These are phyloP conservation scores for Penicillium fimorum DNA, from an alignment of 495 filamentous ascomycete species.

Conservation along the genomic window DNA sequence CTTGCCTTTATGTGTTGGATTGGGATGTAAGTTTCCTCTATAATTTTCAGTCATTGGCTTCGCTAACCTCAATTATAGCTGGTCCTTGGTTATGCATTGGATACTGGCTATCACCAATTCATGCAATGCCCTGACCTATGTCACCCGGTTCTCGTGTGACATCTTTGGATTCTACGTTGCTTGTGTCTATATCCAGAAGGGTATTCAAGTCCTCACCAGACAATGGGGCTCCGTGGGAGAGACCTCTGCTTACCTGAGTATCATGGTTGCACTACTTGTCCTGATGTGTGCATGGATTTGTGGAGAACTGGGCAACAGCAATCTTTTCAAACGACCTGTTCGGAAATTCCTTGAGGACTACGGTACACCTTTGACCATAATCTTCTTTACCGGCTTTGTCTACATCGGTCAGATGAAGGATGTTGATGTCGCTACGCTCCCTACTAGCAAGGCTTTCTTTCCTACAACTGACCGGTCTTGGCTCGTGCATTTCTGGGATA, in stretches of 20 bases:
- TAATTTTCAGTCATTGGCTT: conserved; percentile 9
- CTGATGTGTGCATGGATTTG: conserved; percentile 69
- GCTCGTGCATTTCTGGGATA: conserved; percentile 88
- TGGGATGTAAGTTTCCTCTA: conserved; percentile 54
- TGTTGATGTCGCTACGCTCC: conserved; percentile 62
- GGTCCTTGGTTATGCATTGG: conserved; percentile 81
- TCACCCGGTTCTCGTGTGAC: conserved; percentile 82
- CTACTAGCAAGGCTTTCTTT: conserved; percentile 74
- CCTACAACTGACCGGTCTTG: conserved; percentile 77
- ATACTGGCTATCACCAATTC: conserved; percentile 74
- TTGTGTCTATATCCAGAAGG: conserved; percentile 83
- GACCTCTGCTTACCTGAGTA: conserved; percentile 69
- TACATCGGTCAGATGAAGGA: conserved; percentile 76
- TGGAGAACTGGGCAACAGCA: conserved; percentile 65
- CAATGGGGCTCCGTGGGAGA: conserved; percentile 55
- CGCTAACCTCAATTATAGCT: conserved; percentile 39
- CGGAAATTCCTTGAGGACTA: conserved; percentile 83
- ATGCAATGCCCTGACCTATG: conserved; percentile 76
- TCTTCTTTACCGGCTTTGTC: conserved; percentile 88
- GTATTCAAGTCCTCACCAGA: conserved; percentile 72
- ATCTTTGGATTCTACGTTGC: conserved; percentile 89
- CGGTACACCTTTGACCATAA: conserved; percentile 74
- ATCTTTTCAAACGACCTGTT: conserved; percentile 67
- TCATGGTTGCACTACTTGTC: conserved; percentile 71
- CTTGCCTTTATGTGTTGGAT: conserved; percentile 86